Evolutionary conservation across 352 stramenopile species (phyloP), one percentile per base, ranked within the genome.

Genomic region (Pseudoperonospora humuli): DNA sequence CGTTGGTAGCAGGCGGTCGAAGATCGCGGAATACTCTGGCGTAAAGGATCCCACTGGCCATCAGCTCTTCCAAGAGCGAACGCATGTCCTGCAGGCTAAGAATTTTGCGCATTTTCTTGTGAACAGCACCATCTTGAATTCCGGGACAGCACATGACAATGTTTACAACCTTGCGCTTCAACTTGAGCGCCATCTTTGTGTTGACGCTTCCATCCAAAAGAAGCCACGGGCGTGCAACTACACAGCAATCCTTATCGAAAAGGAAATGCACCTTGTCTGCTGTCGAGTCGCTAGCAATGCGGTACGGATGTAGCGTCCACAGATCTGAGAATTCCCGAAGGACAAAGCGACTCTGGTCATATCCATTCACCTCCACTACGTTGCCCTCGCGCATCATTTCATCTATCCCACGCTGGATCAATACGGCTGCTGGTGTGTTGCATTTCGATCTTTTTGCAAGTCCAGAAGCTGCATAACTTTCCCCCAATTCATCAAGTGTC

Each of bases 81-180:
- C 76, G 63, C 51, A 83, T 73, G 25, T 84, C 71, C 61, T 90
- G 81, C 0, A 93, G 49, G 21, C 71, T 78, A 24, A 93, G 11
- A 20, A 86, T 51, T 13, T 78, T 80, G 10, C 73, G 70, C 71
- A 88, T 84, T 36, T 87, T 87, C 19, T 56, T 58, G 43, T 86
- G 70, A 32, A 93, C 50, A 18, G 29, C 40, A 9, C 28, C 40
- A 43, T 93, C 77, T 33, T 59, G 53, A 42, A 93, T 84, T 1
- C 81, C 81, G 18, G 81, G 81, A 0, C 42, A 70, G 31, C 66
- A 84, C 64, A 87, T 80, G 13, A 90, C 59, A 23, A 89, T 85
- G 46, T 88, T 93, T 13, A 86, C 71, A 8, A 89, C 59, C 51
- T 86, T 80, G 18, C 74, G 69, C 52, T 93, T 93, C 17, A 93